Evolutionary conservation across 2,329 filamentous ascomycete species (phyloP), one percentile per base, ranked within the genome.

Genomic region (Neonectria faginata): DNA sequence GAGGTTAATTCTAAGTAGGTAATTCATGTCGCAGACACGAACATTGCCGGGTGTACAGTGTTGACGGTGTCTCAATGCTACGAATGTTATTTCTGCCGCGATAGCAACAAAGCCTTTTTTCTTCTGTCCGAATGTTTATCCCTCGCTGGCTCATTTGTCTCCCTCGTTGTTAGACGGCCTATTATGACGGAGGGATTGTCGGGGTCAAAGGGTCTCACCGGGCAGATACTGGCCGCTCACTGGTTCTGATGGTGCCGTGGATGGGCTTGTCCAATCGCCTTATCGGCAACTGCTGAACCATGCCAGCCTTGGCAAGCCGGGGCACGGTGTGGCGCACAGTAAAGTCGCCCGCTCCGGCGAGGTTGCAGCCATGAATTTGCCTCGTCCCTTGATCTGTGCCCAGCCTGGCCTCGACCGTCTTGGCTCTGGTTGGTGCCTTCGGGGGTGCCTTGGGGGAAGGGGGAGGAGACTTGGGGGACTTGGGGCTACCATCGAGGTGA

Each of bases 211-310:
- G 62, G 64, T 62, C 55, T 53, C 41, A 20, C 20, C 20, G 20
- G 20, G 20, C 60, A 61, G 59, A 62, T 64, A 61, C 64, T 62
- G 55, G 60, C 52, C 57, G 22, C 60, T 73, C 55, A 67, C 50
- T 73, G 71, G 70, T 57, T 56, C 36, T 39, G 33, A 54, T 60
- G 41, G 53, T 57, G 56, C 42, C 58, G 39, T 50, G 29, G 51
- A 47, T 45, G 47, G 36, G 36, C 47, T 51, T 61, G 67, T 31
- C 69, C 72, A 74, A 74, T 74, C 69, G 72, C 69, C 69, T 74
- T 73, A 74, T 74, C 72, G 71, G 67, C 71, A 74, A 52, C 71
- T 73, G 66, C 52, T 67, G 63, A 71, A 70, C 64, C 54, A 66
- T 69, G 41, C 60, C 61, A 66, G 60, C 65, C 68, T 74, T 70